A percentile compares a stretch with the other conserved stretches of the same genome.
Evolutionary conservation across 2,329 filamentous ascomycete genomes (phyloP).

Genomic region (Diaporthe citriasiana): DNA sequence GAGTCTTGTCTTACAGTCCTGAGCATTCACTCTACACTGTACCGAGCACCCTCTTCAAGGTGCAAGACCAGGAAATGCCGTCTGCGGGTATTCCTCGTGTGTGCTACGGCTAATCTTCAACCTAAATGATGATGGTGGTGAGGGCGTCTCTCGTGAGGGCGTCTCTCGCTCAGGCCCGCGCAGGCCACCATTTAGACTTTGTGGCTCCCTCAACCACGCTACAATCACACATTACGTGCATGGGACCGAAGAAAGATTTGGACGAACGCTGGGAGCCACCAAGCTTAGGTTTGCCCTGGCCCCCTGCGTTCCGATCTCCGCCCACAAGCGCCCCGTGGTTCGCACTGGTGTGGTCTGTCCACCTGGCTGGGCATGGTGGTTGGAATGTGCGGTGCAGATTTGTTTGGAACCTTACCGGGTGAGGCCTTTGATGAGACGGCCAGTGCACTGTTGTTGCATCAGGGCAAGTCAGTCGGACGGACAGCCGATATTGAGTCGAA

Average conservation of each 20-base stretch:
- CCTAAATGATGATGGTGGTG: neutral
- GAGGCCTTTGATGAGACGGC: neutral
- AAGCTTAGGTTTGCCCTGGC: neutral
- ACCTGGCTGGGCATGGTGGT: neutral
- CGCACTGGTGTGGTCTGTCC: neutral
- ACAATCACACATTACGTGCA: slow-evolving; percentile 27
- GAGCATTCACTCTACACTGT: neutral
- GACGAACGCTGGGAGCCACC: slow-evolving; percentile 20
- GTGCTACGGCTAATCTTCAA: slow-evolving; percentile 7
- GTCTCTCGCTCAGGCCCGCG: neutral
- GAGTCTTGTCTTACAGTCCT: neutral
- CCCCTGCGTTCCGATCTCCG: slow-evolving; percentile 3
- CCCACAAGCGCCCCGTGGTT: slow-evolving; percentile 4
- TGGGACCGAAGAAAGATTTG: slow-evolving; percentile 12
- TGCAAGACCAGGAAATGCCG: neutral
- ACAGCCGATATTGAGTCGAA: neutral
- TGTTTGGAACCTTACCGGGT: slow-evolving; percentile 1
- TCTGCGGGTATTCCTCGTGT: slow-evolving; percentile 21
- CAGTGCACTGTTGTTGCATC: neutral
- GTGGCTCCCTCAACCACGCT: neutral
- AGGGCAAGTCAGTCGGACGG: neutral
- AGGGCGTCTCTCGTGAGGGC: too few species aligned
- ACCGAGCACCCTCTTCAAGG: too few species aligned
- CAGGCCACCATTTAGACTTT: slow-evolving; percentile 11
- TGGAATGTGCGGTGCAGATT: neutral